These are phyloP conservation scores for Penicillium cataractarum DNA, from an alignment of 495 filamentous ascomycete genomes.

Conservation along the genomic window DNA sequence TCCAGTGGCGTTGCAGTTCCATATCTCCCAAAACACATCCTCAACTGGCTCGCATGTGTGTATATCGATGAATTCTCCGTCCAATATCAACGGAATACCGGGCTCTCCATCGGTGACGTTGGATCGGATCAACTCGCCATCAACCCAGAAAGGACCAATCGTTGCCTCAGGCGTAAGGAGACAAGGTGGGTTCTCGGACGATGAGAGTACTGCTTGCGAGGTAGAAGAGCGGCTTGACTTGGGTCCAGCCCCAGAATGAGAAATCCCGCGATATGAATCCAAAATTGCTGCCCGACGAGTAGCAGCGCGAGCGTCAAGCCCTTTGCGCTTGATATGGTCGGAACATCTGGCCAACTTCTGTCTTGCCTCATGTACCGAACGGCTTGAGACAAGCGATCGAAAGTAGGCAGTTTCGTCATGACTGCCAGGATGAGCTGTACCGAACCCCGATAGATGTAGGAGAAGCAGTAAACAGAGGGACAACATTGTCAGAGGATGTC, in stretches of 20 bases:
- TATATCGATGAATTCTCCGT: constrained; percentile 58
- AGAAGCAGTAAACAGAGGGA: not conserved
- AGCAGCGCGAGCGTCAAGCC: not conserved
- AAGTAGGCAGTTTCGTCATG: not conserved
- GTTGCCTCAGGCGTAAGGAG: constrained; percentile 34
- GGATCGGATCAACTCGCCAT: constrained; percentile 54
- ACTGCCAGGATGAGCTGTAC: not conserved
- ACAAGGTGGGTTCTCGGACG: constrained; percentile 20
- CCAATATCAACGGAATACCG: constrained; percentile 56
- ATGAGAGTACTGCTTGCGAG: not conserved
- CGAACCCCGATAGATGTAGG: not conserved
- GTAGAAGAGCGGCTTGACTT: not conserved
- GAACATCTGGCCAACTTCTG: not conserved
- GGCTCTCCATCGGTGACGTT: constrained; percentile 50
- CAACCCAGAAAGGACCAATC: constrained; percentile 37
- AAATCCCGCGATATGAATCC: not conserved
- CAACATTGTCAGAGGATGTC: not conserved
- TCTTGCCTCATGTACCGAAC: not conserved
- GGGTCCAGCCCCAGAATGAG: not conserved
- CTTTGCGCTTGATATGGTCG: not conserved
- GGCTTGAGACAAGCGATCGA: not conserved
- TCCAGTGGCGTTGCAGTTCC: constrained; percentile 59
- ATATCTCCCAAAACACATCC: constrained; percentile 56
- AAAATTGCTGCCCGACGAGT: not conserved
- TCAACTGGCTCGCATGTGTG: constrained; percentile 54